A percentile compares a stretch with the other conserved stretches of the same genome.
Evolutionary conservation across 495 filamentous ascomycete genomes (phyloP).

Genomic region (Tuber indicum): DNA sequence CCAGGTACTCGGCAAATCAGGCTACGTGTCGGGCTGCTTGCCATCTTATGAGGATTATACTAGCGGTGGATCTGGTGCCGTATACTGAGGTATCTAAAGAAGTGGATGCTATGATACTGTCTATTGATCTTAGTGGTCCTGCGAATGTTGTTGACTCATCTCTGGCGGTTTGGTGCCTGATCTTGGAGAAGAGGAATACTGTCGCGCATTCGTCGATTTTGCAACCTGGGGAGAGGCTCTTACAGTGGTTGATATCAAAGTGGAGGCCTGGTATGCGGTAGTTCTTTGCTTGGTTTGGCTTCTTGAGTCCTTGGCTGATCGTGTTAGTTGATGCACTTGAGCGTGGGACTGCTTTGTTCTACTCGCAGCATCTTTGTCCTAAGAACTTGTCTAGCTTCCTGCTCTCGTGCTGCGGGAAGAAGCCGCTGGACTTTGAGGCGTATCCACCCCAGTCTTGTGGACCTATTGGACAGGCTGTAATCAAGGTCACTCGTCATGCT

Average conservation of each 20-base stretch:
- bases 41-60: conserved; percentile 61
- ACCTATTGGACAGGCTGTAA: conserved; percentile 40
- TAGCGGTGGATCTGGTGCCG: conserved; percentile 57
- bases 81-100: conserved; percentile 58
- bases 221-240: conserved; percentile 59
- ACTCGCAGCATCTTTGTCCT: conserved; percentile 40
- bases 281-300: conserved; percentile 14
- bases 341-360: conserved; percentile 41
- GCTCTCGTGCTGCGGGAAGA: conserved; percentile 44
- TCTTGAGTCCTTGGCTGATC: conserved; percentile 5
- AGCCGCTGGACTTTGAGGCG: conserved; percentile 17
- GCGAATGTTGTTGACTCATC: conserved; percentile 71
- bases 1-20: conserved; percentile 62
- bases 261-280: conserved; percentile 64
- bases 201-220: conserved; percentile 60
- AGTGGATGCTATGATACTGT: conserved; percentile 61
- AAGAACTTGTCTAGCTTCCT: conserved; percentile 48
- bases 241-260: conserved; percentile 70
- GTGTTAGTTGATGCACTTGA: conserved; percentile 40
- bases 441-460: conserved; percentile 26
- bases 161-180: conserved; percentile 61
- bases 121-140: conserved; percentile 74
- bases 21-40: conserved; percentile 73
- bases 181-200: conserved; percentile 54
- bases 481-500: conserved; percentile 44